Percentiles rank a stretch among this genome's conserved stretches.
These are phyloP conservation scores for Tardiomyces blankii DNA, from an alignment of 1,139 yeast species.

Conservation along the genomic window DNA sequence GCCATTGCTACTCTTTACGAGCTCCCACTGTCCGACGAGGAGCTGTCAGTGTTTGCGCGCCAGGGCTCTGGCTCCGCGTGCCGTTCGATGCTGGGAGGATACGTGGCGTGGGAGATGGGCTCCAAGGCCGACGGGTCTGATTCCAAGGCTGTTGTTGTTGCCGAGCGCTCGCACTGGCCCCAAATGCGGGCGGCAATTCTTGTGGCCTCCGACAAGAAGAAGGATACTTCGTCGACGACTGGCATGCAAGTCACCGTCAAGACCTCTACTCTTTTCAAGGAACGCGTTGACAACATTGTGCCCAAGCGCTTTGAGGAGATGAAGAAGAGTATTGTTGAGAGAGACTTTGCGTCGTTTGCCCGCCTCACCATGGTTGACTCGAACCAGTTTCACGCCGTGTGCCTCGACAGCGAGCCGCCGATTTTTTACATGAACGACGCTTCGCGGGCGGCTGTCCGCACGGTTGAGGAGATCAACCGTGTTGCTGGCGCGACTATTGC, in stretches of 20 bases:
- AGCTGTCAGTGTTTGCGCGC: conserved; percentile 86
- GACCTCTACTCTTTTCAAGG: conserved; percentile 75
- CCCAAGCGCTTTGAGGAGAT: conserved; percentile 75
- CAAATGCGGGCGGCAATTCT: conserved; percentile 81
- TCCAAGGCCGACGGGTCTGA: conserved; percentile 58
- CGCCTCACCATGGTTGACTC: conserved; percentile 92
- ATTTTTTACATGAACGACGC: conserved; percentile 92
- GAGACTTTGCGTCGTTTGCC: conserved; percentile 72
- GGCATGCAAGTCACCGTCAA: conserved; percentile 95
- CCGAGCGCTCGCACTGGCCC: conserved; percentile 83
- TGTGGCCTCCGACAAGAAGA: conserved; percentile 86
- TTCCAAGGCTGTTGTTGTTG: conserved; percentile 86
- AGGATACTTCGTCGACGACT: conserved; percentile 87
- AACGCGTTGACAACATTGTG: conserved; percentile 70
- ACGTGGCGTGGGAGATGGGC: conserved; percentile 99
- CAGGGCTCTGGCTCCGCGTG: conserved; percentile 99
- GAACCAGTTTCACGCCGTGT: conserved; percentile 93
- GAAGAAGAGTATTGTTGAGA: conserved; percentile 60
- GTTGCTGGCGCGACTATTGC: conserved; percentile 54
- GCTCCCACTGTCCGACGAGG: conserved; percentile 72
- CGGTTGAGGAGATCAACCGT: conserved; percentile 69
- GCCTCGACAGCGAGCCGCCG: conserved; percentile 92
- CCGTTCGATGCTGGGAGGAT: conserved; percentile 93
- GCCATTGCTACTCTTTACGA: conserved; percentile 76
- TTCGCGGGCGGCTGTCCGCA: conserved; percentile 76